Base-by-base conservation (phyloP, 2,329 filamentous ascomycete genomes). In the Salinomyces thailandicus region DNA sequence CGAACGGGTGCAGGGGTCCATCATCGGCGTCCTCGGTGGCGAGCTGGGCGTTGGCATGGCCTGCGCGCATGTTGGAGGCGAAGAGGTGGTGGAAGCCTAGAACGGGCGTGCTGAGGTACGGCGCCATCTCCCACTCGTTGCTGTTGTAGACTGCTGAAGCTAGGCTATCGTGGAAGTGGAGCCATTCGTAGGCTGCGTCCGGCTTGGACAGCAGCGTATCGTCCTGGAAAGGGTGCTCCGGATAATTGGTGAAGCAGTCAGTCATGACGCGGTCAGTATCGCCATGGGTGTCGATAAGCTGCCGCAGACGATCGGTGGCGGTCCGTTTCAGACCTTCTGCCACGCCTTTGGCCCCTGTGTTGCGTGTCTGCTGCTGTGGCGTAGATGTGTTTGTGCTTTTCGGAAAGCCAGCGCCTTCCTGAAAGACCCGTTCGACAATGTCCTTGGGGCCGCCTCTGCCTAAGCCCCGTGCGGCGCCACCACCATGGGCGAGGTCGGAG, bases 1-100 rank as follows among this genome's bases (percentile, higher is more conserved):
- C 76, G 55, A 95, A 95, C 2, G 87, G 85, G 20, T 81, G 62
- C 3, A 42, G 31, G 8, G 51, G 29, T 18, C 57, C 54, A 14
- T 46, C 44, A 18, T 73, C 69, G 2, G 62, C 61, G 2, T 66
- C 62, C 1, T 69, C 63, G 5, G 66, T 59, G 31, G 62, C 57
- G 13, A 60, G 54, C 24, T 53, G 54, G n/a, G 68, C 67, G 51
- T 72, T 67, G 18, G 43, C 38, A 36, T 54, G 51, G 28, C 51
- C 44, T 3, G 68, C 68, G 37, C 70, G 70, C 22, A 71, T 71
- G 17, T 80, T 75, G 0, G 83, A 81, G 3, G 87, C 84, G 54
- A 98, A 98, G 9, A 98, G 72, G 53, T 85, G 71, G 56, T 98
- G 93, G 54, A 93, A 95, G 3, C 85, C 91, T 2, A 96, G 72